phyloP scores from a whole-genome alignment of 1,284 basidiomycete species.

The Rhodotorula sp. region DNA sequence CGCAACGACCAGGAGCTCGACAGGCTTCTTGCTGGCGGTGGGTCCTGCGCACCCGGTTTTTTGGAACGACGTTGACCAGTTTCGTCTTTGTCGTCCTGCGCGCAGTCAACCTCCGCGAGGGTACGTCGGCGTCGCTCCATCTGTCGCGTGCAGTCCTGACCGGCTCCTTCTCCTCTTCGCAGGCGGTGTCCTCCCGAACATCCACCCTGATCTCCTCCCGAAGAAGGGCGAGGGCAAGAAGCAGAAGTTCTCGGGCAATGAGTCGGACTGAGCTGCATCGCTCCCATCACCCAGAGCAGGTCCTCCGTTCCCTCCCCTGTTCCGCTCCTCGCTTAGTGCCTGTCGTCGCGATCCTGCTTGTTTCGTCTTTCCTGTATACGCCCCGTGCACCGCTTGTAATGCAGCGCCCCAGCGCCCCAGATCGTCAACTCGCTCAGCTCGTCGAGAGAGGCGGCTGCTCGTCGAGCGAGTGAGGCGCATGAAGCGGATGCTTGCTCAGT shows the following conservation, averaged over 20 bases:
- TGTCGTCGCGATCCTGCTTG: too few relatives aligned
- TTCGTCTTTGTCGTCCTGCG: not conserved
- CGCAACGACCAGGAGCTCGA: slow-evolving; percentile 54
- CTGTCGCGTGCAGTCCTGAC: not conserved
- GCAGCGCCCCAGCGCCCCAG: too few relatives aligned
- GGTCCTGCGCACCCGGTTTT: not conserved
- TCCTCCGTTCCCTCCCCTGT: not conserved
- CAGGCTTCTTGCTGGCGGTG: slow-evolving; percentile 66
- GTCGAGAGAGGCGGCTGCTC: too few relatives aligned
- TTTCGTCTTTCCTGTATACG: too few relatives aligned
- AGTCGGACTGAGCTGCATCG: not conserved
- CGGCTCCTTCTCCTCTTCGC: slow-evolving; percentile 45
- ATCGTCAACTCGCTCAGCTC: too few relatives aligned
- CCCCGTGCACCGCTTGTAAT: too few relatives aligned
- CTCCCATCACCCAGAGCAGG: too few relatives aligned
- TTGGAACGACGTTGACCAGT: not conserved
- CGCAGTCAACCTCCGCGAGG: not conserved
- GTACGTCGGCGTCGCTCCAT: not conserved
- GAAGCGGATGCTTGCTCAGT: too few relatives aligned
- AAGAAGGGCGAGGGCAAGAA: slow-evolving; percentile 55
- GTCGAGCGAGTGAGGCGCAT: too few relatives aligned
- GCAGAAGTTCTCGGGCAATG: not conserved
- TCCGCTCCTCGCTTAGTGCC: too few relatives aligned
- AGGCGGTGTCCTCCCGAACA: slow-evolving; percentile 67
- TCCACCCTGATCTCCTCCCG: slow-evolving; percentile 64